These are phyloP conservation scores for Scolecobasidium constrictum DNA, from an alignment of 2,329 filamentous ascomycete genomes.

Conservation along the genomic window DNA sequence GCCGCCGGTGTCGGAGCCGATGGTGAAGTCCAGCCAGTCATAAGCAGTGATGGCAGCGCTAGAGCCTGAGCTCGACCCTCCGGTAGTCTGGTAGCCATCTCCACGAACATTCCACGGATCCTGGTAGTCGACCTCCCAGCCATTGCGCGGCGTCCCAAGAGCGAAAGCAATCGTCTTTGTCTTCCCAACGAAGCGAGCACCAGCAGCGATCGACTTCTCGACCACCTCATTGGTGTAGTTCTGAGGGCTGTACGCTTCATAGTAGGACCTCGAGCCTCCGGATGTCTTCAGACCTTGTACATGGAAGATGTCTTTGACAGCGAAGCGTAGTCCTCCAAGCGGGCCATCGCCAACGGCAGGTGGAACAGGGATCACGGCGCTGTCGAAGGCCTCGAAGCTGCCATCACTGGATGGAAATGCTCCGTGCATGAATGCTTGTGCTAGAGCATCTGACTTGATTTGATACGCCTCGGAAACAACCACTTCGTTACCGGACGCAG, in stretches of 20 bases:
- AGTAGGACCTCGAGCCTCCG: slow-evolving; percentile 49
- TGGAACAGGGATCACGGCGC: slow-evolving; percentile 40
- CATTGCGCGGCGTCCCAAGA: slow-evolving; percentile 35
- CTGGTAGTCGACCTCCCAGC: slow-evolving; percentile 39
- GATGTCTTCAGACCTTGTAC: slow-evolving; percentile 45
- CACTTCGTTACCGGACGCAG: too few relatives aligned
- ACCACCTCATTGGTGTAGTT: slow-evolving; percentile 39
- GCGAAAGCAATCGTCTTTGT: slow-evolving; percentile 36
- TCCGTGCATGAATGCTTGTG: too few relatives aligned
- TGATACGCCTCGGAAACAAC: too few relatives aligned
- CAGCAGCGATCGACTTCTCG: slow-evolving; percentile 43
- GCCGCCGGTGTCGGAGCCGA: slow-evolving; percentile 41
- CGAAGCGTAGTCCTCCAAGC: slow-evolving; percentile 50
- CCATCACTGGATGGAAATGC: too few relatives aligned
- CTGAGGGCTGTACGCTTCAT: slow-evolving; percentile 37
- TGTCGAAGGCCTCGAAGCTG: too few relatives aligned
- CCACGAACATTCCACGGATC: slow-evolving; percentile 32
- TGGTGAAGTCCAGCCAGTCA: slow-evolving; percentile 37
- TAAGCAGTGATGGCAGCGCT: slow-evolving; percentile 35
- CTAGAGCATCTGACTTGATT: too few relatives aligned
- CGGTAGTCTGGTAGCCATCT: slow-evolving; percentile 34
- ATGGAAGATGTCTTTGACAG: slow-evolving; percentile 53
- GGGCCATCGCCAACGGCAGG: slow-evolving; percentile 49
- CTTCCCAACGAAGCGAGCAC: slow-evolving; percentile 41
- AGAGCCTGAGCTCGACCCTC: slow-evolving; percentile 35